Evolutionary conservation across 169 alveolate species (phyloP), one percentile per base, ranked within the genome.

Genomic region (Plasmodium fragile): DNA sequence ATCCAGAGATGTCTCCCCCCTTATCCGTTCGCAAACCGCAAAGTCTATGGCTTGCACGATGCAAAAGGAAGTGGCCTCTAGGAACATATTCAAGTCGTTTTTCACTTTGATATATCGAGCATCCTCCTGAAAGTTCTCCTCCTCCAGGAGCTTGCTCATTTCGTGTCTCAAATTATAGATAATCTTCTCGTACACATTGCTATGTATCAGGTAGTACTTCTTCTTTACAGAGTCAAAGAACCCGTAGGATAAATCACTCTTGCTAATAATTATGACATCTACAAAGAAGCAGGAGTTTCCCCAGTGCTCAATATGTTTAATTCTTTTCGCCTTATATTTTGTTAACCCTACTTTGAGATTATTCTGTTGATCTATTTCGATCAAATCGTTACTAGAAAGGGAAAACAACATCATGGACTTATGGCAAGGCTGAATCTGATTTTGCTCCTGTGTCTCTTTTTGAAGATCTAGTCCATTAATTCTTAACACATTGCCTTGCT

Each of bases 181-280:
- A 8, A 79, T 77, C 25, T 87, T 87, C 70, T 87, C 93, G 45
- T 87, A 87, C 69, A 87, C 34, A 77, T 75, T 71, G 43, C 82
- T 71, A 55, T 77, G 80, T 87, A 87, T 32, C 28, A 87, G 45
- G 49, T 18, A 87, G 71, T 53, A 71, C 80, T 78, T 77, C 45
- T 77, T 77, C 49, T 36, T 52, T 55, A 78, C 34, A 22, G 41
- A 79, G 22, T 87, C 93, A 71, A 78, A 87, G 81, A 77, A 87
- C 43, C 93, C 93, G 65, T 87, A 87, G 13, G 93, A 87, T 53
- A 87, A 87, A 77, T 87, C 93, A 87, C 93, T 87, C 32, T 87
- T 87, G 45, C 93, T 87, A 39, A 87, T 87, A 59, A 87, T 87
- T 87, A 87, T 79, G 28, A 59, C 93, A 77, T 87, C 93, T 55